Evolutionary conservation across 495 filamentous ascomycete species (phyloP).

Genomic region (Chaetomidium leptoderma): DNA sequence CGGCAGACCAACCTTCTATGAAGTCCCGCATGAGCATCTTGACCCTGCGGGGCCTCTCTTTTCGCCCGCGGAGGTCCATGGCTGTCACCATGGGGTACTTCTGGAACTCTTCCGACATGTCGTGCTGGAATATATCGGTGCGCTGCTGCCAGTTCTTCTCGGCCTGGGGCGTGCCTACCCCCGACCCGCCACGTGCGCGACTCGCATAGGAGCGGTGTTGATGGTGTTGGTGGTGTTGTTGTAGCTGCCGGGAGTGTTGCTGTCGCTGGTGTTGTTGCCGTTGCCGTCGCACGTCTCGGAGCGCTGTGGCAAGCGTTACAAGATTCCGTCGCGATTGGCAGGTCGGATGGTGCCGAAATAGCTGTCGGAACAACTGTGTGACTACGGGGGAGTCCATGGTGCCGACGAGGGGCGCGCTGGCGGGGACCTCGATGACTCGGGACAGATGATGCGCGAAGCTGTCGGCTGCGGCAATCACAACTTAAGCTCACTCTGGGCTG

Average conservation of each 20-base stretch:
- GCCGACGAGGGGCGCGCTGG: not conserved
- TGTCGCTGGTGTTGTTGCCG: slow-evolving; percentile 12
- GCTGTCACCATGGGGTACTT: slow-evolving; percentile 81
- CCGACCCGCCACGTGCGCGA: slow-evolving; percentile 25
- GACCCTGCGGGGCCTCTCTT: slow-evolving; percentile 75
- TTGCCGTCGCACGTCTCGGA: slow-evolving; percentile 35
- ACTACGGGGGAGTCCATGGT: slow-evolving; percentile 80
- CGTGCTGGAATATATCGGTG: slow-evolving; percentile 60
- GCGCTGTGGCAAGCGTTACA: slow-evolving; percentile 37
- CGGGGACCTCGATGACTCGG: not conserved
- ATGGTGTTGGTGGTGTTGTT: slow-evolving; percentile 22
- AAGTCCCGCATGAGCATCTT: slow-evolving; percentile 98
- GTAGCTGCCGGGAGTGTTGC: slow-evolving; percentile 10
- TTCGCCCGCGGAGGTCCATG: slow-evolving; percentile 62
- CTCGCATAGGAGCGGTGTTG: slow-evolving; percentile 29
- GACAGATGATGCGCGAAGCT: slow-evolving; percentile 3
- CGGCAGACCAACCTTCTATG: slow-evolving; percentile 69
- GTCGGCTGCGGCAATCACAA: slow-evolving; percentile 5
- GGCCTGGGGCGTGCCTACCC: slow-evolving; percentile 23
- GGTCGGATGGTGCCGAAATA: slow-evolving; percentile 72
- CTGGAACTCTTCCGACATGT: slow-evolving; percentile 74
- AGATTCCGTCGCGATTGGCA: slow-evolving; percentile 58
- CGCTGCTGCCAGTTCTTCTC: slow-evolving; percentile 78
- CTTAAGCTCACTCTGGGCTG: not conserved
- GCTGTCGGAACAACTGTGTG: slow-evolving; percentile 72